Percentiles rank a stretch among this genome's conserved stretches.
These are phyloP conservation scores for Rutstroemia sydowiana DNA, from an alignment of 2,329 filamentous ascomycete genomes.

Conservation along the genomic window DNA sequence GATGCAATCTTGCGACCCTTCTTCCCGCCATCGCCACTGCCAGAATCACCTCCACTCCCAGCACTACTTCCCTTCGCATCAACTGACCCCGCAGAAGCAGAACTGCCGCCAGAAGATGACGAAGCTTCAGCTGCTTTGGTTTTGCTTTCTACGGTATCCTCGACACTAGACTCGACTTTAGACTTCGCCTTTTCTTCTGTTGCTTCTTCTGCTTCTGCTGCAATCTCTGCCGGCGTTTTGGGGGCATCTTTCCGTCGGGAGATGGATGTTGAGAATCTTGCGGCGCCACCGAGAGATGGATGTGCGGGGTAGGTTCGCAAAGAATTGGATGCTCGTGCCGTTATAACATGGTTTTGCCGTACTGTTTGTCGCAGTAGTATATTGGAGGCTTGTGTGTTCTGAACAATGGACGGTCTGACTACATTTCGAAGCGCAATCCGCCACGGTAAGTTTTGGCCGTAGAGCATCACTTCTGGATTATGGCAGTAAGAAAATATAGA, in stretches of 20 bases:
- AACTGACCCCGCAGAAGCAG: constrained; percentile 22
- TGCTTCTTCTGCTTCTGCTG: constrained; percentile 32
- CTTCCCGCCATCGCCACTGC: constrained; percentile 53
- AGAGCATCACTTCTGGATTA: constrained; percentile 44
- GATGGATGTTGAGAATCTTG: constrained; percentile 43
- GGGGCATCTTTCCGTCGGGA: constrained; percentile 38
- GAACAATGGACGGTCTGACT: constrained; percentile 15
- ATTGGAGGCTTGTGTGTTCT: constrained; percentile 15
- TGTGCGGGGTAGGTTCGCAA: constrained; percentile 52
- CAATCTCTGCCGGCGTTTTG: constrained; percentile 34
- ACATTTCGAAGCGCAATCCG: constrained; percentile 42
- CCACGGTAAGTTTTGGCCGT: constrained; percentile 59
- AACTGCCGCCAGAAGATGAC: constrained; percentile 16
- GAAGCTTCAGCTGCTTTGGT: constrained; percentile 21
- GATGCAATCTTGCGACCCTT: constrained; percentile 59
- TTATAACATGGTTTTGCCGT: constrained; percentile 37
- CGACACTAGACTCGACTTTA: constrained; percentile 37
- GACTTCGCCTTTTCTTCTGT: constrained; percentile 32
- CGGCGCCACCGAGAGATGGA: constrained; percentile 36
- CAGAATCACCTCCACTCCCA: constrained; percentile 25
- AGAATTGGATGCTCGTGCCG: constrained; percentile 54
- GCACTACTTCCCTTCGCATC: constrained; percentile 26
- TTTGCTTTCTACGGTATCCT: constrained; percentile 36
- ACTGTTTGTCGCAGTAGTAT: constrained; percentile 19
- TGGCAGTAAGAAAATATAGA: not conserved